Conservation (phyloP, 1,139 yeast genomes). For the Kluyveromyces sp. region DNA sequence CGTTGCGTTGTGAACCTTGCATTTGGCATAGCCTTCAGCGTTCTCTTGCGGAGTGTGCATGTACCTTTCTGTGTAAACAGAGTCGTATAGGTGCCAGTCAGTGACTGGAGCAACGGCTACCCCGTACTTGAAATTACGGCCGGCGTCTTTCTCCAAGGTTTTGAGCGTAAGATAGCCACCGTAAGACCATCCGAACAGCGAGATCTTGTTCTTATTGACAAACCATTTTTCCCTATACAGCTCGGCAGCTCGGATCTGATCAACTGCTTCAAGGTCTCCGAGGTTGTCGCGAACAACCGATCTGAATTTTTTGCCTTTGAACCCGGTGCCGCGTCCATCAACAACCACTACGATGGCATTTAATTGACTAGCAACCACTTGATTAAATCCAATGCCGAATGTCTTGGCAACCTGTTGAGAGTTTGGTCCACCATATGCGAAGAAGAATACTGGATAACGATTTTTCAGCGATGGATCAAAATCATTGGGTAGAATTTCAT, state of each 20-base stretch:
- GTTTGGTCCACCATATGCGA: slow-evolving; percentile 79
- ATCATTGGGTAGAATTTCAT: slow-evolving; percentile 58
- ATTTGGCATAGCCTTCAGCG: slow-evolving; percentile 46
- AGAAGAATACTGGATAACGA: slow-evolving; percentile 62
- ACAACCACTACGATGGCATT: slow-evolving; percentile 71
- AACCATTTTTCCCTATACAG: slow-evolving; percentile 48
- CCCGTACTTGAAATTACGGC: slow-evolving; percentile 59
- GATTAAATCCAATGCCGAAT: slow-evolving; percentile 52
- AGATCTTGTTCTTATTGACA: slow-evolving; percentile 53
- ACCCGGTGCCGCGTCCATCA: slow-evolving; percentile 81
- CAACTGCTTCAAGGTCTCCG: slow-evolving; percentile 62
- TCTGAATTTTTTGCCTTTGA: slow-evolving; percentile 52
- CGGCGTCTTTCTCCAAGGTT: slow-evolving; percentile 59
- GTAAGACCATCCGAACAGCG: slow-evolving; percentile 82
- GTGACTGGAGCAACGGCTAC: slow-evolving; percentile 80
- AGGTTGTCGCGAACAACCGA: slow-evolving; percentile 57
- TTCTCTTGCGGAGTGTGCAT: slow-evolving; percentile 65
- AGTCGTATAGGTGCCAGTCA: slow-evolving; percentile 67
- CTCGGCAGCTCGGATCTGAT: slow-evolving; percentile 64
- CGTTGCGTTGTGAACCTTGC: slow-evolving; percentile 46
- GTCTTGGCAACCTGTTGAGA: slow-evolving; percentile 57
- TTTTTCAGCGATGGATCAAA: slow-evolving; percentile 44
- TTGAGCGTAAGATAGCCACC: slow-evolving; percentile 75
- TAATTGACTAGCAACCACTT: slow-evolving; percentile 60
- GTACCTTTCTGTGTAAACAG: slow-evolving; percentile 72